These are phyloP conservation scores for Plasmodium billcollinsi DNA, from an alignment of 169 alveolate species.

Conservation along the genomic window DNA sequence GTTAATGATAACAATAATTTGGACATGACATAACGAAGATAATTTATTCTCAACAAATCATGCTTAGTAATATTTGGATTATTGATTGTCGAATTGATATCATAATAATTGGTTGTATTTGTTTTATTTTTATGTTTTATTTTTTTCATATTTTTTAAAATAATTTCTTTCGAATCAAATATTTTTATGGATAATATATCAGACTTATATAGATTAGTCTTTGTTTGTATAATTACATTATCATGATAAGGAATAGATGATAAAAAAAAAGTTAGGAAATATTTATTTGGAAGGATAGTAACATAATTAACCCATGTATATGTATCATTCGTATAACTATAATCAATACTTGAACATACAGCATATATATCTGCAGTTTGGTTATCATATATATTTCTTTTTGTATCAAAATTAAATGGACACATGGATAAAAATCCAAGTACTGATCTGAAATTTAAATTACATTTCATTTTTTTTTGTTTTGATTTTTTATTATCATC, in stretches of 20 bases:
- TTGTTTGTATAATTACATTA: conserved; percentile 37
- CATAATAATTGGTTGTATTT: background rate
- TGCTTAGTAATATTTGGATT: conserved; percentile 13
- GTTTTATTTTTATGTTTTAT: background rate
- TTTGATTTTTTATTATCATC: conserved; percentile 9
- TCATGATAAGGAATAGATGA: conserved; percentile 42
- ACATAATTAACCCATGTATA: conserved; percentile 57
- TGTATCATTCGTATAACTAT: conserved; percentile 31
- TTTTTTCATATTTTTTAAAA: conserved; percentile 7
- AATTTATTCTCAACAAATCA: conserved; percentile 37
- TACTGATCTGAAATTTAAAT: conserved; percentile 35
- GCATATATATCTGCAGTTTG: conserved; percentile 35
- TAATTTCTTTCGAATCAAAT: conserved; percentile 52
- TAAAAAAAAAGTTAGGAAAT: conserved; percentile 23
- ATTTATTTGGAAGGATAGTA: conserved; percentile 32
- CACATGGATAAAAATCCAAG: conserved; percentile 51
- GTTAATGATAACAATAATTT: conserved; percentile 9
- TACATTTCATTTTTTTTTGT: conserved; percentile 43
- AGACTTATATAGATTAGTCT: conserved; percentile 17
- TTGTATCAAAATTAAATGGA: conserved; percentile 27
- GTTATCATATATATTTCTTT: conserved; percentile 18
- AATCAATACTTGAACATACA: conserved; percentile 59
- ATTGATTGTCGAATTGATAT: background rate
- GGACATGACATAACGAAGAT: conserved; percentile 13
- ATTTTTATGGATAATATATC: conserved; percentile 35